Percentiles rank a stretch among this genome's conserved stretches.
These are phyloP conservation scores for Colletotrichum euphorbiae DNA, from an alignment of 2,329 filamentous ascomycete species.

Conservation along the genomic window DNA sequence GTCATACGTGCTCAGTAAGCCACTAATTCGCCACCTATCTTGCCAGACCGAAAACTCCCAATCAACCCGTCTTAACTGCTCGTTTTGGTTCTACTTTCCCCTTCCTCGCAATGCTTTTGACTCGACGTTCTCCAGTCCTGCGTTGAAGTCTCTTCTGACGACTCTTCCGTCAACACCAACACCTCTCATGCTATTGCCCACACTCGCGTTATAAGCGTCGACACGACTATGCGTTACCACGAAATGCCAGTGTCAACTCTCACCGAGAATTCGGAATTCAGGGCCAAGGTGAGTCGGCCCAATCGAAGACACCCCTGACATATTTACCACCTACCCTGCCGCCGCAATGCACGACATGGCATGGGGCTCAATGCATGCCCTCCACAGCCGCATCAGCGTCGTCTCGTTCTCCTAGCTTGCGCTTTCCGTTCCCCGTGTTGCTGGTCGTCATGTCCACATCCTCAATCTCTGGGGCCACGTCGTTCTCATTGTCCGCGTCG, in stretches of 20 bases:
- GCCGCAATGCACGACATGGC: conserved; percentile 30
- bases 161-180: neutral
- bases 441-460: conserved; percentile 53
- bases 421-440: conserved; percentile 63
- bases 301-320: neutral
- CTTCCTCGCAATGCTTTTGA: too few relatives aligned
- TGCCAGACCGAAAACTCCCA: too few relatives aligned
- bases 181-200: neutral
- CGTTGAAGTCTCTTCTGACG: too few relatives aligned
- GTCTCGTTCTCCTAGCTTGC: conserved; percentile 62
- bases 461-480: conserved; percentile 46
- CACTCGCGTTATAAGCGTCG: neutral
- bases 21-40: too few relatives aligned
- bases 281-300: conserved; percentile 38
- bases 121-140: too few relatives aligned
- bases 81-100: too few relatives aligned
- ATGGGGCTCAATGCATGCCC: conserved; percentile 31
- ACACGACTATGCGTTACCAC: neutral
- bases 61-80: too few relatives aligned
- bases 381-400: conserved; percentile 41
- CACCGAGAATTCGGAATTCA: conserved; percentile 37
- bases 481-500: conserved; percentile 55
- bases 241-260: neutral
- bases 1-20: neutral
- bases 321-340: conserved; percentile 21